A percentile compares a stretch with the other conserved stretches of the same genome.
Conservation (phyloP, 371 early-diverging fungal genomes). For the Mortierella sp. region DNA sequence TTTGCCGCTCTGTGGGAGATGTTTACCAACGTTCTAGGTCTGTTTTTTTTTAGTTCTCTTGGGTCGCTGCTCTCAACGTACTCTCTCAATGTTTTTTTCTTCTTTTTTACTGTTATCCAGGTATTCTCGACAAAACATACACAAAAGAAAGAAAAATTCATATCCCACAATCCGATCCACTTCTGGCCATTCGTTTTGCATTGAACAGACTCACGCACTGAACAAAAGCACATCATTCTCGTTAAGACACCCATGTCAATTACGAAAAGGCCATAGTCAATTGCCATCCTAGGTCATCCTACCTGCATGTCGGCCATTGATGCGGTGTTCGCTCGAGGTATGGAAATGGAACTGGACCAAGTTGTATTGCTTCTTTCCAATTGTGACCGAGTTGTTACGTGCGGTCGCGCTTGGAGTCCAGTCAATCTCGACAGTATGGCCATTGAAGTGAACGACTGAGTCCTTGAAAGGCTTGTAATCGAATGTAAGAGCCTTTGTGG, state of each 20-base stretch:
- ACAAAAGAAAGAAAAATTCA: not conserved
- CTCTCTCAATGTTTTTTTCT: not conserved
- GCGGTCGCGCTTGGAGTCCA: slow-evolving; percentile 14
- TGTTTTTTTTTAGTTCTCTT: not conserved
- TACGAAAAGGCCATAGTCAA: too few species aligned
- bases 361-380: slow-evolving; percentile 34
- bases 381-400: slow-evolving; percentile 19
- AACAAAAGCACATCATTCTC: not conserved
- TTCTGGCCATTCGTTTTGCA: not conserved
- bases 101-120: not conserved
- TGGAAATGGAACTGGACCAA: slow-evolving; percentile 65
- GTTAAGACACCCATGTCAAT: not conserved
- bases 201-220: not conserved
- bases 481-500: not conserved
- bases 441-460: slow-evolving; percentile 35
- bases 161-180: not conserved
- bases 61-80: not conserved
- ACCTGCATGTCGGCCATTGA: slow-evolving; percentile 37
- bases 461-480: slow-evolving; percentile 18
- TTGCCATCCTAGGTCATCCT: not conserved
- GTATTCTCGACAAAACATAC: not conserved
- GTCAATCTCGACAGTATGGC: slow-evolving; percentile 48
- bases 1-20: not conserved
- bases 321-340: slow-evolving; percentile 63
- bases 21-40: not conserved